Percentiles rank a stretch among this genome's conserved stretches.
These are phyloP conservation scores for Ganoderma meredithae DNA, from an alignment of 1,284 basidiomycete species.

Conservation along the genomic window DNA sequence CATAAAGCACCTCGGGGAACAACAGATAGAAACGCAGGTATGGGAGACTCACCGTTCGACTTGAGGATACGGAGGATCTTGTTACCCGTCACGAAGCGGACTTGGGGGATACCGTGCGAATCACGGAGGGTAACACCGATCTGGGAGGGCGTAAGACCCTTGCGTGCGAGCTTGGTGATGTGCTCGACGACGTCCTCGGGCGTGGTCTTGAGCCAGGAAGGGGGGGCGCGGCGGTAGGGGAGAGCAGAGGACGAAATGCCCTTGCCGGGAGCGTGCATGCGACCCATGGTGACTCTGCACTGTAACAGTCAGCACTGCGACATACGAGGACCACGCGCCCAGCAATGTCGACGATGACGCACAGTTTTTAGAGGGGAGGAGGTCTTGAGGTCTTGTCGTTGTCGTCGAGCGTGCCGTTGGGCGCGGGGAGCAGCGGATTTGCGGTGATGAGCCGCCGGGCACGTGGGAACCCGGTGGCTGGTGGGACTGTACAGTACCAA, in stretches of 20 bases:
- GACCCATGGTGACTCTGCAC: conserved; percentile 73
- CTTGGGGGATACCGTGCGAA: conserved; percentile 96
- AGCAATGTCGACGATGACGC: conserved; percentile 22
- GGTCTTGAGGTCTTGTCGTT: conserved; percentile 52
- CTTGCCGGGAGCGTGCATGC: conserved; percentile 98
- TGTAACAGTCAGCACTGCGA: conserved; percentile 27
- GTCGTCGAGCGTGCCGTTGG: conserved; percentile 50
- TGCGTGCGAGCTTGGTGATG: conserved; percentile 97
- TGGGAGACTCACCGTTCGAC: conserved; percentile 77
- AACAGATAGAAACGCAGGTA: too few relatives aligned
- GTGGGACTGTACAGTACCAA: conserved; percentile 51
- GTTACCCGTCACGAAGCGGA: conserved; percentile 98
- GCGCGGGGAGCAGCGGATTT: conserved; percentile 37
- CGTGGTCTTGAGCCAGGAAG: conserved; percentile 96
- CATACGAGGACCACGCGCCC: not conserved
- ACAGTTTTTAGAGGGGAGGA: conserved; percentile 46
- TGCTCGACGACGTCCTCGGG: conserved; percentile 96
- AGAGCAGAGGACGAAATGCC: conserved; percentile 98
- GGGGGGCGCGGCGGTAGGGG: conserved; percentile 95
- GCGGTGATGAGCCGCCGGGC: conserved; percentile 31
- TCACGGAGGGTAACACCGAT: conserved; percentile 99
- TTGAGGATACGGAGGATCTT: conserved; percentile 99
- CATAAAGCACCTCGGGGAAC: not conserved
- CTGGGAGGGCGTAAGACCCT: conserved; percentile 97
- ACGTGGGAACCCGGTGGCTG: conserved; percentile 49